Evolutionary conservation across 129 eudicot species (phyloP).

Genomic region (Lonicera japonica): DNA sequence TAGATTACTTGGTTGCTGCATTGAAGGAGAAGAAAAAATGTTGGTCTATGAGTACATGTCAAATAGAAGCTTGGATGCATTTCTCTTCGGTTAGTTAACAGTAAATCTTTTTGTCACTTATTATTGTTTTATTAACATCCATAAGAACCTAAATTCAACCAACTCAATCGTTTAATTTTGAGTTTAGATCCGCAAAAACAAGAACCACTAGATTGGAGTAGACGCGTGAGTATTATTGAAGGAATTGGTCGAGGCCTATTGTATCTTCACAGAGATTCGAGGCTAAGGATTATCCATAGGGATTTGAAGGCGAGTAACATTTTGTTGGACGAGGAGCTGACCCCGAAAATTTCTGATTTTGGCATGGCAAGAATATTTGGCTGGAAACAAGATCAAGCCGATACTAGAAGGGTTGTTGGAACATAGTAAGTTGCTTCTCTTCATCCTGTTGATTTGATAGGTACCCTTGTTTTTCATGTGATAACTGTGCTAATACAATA

Average conservation of each 20-base stretch:
- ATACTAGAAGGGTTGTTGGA: constrained; percentile 35
- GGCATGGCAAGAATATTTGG: constrained; percentile 44
- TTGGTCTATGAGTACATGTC: constrained; percentile 36
- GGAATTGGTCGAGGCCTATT: constrained; percentile 40
- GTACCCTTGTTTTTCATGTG: not conserved
- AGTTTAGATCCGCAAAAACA: not conserved
- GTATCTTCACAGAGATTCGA: constrained; percentile 41
- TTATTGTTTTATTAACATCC: not conserved
- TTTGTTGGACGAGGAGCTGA: constrained; percentile 27
- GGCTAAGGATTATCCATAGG: constrained; percentile 37
- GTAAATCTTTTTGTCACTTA: too few species aligned
- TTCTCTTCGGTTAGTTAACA: constrained; percentile 33
- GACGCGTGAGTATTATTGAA: constrained; percentile 28
- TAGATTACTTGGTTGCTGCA: constrained; percentile 37
- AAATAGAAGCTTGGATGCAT: constrained; percentile 38
- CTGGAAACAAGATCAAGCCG: constrained; percentile 24
- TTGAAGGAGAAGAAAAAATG: constrained; percentile 28
- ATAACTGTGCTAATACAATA: not conserved
- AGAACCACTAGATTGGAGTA: constrained; percentile 25
- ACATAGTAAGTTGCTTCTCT: constrained; percentile 29
- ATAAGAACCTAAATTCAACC: not conserved
- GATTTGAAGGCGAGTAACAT: constrained; percentile 38
- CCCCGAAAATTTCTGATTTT: constrained; percentile 37
- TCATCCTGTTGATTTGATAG: too few species aligned
- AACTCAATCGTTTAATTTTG: not conserved